phyloP scores from a whole-genome alignment of 2,329 filamentous ascomycete genomes.

The Sclerotinia glacialis region DNA sequence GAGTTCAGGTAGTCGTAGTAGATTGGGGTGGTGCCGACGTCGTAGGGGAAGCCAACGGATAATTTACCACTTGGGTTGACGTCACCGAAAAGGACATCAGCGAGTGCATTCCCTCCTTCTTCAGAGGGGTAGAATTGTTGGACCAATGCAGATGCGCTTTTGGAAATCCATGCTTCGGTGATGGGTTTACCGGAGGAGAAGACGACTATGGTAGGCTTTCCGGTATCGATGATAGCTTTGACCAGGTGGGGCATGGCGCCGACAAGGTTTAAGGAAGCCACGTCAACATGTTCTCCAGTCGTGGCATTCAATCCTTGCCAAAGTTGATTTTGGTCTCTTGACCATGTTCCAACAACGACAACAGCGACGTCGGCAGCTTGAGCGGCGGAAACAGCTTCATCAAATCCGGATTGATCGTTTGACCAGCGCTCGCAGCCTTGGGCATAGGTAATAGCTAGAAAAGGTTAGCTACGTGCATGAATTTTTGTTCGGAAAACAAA shows the following conservation, averaged over 20 bases:
- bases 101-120: conserved; percentile 78
- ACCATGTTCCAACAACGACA: conserved; percentile 72
- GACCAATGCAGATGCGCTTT: conserved; percentile 61
- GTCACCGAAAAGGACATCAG: conserved; percentile 75
- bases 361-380: conserved; percentile 68
- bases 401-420: conserved; percentile 63
- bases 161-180: conserved; percentile 69
- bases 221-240: conserved; percentile 63
- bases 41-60: conserved; percentile 67
- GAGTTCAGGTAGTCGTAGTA: conserved; percentile 74
- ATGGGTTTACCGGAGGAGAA: conserved; percentile 79
- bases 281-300: conserved; percentile 71
- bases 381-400: conserved; percentile 63
- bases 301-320: conserved; percentile 71
- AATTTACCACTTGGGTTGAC: conserved; percentile 67
- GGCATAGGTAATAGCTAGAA: conserved; percentile 56
- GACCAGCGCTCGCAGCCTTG: conserved; percentile 73
- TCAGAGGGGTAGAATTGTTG: conserved; percentile 77
- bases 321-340: conserved; percentile 66
- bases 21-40: conserved; percentile 63
- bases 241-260: conserved; percentile 68
- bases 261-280: conserved; percentile 61
- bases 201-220: conserved; percentile 73
- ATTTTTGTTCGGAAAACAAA: background rate
- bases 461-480: background rate